phyloP scores from a whole-genome alignment of 2,329 filamentous ascomycete species.

The Penicillium sp. region DNA sequence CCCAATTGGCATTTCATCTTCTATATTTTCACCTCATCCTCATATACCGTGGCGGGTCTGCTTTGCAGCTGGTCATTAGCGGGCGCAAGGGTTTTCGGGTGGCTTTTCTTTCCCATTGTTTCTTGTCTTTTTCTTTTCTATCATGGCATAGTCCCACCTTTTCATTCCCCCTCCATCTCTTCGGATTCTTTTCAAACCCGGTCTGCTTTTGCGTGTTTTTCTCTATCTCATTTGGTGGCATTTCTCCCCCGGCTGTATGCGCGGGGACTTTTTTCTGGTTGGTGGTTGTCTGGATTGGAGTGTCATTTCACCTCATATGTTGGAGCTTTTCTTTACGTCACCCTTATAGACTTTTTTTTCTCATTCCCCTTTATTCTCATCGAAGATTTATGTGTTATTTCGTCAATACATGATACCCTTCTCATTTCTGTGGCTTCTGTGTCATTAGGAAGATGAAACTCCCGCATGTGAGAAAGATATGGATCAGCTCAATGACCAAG shows the following conservation, averaged over 20 bases:
- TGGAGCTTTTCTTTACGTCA: slow-evolving; percentile 12
- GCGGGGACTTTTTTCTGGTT: not conserved
- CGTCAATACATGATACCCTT: not conserved
- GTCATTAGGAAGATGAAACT: not conserved
- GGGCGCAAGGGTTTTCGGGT: slow-evolving; percentile 39
- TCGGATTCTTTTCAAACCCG: not conserved
- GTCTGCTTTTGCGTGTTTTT: not conserved
- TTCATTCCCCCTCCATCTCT: slow-evolving; percentile 12
- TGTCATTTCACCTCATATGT: slow-evolving; percentile 4
- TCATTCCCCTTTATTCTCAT: not conserved
- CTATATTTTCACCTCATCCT: slow-evolving; percentile 23
- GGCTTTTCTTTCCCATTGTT: slow-evolving; percentile 31
- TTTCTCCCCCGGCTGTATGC: not conserved
- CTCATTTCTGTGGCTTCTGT: not conserved
- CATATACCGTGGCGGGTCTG: slow-evolving; percentile 29
- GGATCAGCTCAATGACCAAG: not conserved
- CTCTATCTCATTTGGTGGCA: slow-evolving; percentile 1
- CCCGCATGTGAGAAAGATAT: not conserved
- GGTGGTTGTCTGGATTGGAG: slow-evolving; percentile 8
- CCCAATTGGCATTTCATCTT: slow-evolving; percentile 11
- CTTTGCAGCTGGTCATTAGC: slow-evolving; percentile 40
- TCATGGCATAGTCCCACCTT: slow-evolving; percentile 17
- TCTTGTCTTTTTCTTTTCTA: slow-evolving; percentile 12
- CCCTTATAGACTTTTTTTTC: slow-evolving; percentile 18
- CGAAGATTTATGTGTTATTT: not conserved